Base-by-base conservation (phyloP, 169 alveolate species). In the Hepatocystis sp. region DNA sequence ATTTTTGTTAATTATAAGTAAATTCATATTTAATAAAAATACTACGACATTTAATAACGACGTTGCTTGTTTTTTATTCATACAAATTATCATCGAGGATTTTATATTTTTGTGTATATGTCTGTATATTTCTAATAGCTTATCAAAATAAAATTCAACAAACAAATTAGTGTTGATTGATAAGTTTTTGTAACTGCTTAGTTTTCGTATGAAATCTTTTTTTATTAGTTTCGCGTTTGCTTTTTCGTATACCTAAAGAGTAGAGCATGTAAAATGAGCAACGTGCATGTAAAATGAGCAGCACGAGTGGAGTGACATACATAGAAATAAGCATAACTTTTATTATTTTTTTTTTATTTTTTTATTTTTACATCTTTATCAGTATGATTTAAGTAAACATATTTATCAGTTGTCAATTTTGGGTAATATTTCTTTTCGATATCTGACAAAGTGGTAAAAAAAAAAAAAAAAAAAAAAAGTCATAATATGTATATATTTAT, bases 51-150 rank as follows among this genome's bases (percentile, higher is more conserved):
- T 76, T 76, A 76, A 36, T 51, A 76, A 7, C 17, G 30, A 58
- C 52, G 58, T 60, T 36, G 88, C 88, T 39, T 65, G 39, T n/a
- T 58, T 76, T 76, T 76, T 76, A 39, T 76, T 76, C 63, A 58
- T 76, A 13, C 88, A 76, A 30, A 76, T 58, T 19, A 76, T 58
- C 88, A 76, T 76, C 7, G 88, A 76, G 17, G 88, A 39, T 30
- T 76, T 58, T 30, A 58, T 28, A 39, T 76, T 76, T 56, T 76
- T 76, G 46, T 53, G 56, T 58, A 76, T 58, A 49, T 76, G 56
- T 44, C 58, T 76, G 65, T 76, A 58, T 13, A 46, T 32, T 11
- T 76, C 78, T 28, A 76, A 1, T 11, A 76, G 56, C 4, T 44
- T 76, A 25, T 13, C 47, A 39, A 76, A 76, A 51, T 76, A 76